Evolutionary conservation across 257 asterid species (phyloP).

Genomic region (Ilex asprella): DNA sequence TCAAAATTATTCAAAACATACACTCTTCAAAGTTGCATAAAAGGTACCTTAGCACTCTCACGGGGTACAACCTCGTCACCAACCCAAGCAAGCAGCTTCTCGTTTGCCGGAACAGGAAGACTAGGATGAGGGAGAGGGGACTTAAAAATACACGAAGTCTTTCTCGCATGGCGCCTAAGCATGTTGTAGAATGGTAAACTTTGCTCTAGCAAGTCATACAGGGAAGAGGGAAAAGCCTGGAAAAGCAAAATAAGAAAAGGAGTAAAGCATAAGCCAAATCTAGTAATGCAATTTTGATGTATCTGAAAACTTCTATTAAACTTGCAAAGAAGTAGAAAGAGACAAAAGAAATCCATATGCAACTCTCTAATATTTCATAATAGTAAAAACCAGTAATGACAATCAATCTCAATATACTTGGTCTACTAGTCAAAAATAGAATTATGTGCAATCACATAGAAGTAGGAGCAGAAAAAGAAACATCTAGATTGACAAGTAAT

Average conservation of each 20-base stretch:
- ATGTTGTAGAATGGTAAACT: slow-evolving; percentile 73
- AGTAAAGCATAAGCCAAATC: too few species aligned
- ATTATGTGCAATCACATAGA: too few species aligned
- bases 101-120: slow-evolving; percentile 74
- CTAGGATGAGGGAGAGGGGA: slow-evolving; percentile 29
- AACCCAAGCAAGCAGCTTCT: slow-evolving; percentile 87
- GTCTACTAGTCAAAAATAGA: too few species aligned
- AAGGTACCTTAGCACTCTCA: slow-evolving; percentile 74
- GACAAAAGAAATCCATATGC: too few species aligned
- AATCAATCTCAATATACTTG: too few species aligned
- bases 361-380: too few species aligned
- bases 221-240: slow-evolving; percentile 72
- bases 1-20: slow-evolving; percentile 2
- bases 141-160: slow-evolving; percentile 13
- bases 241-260: slow-evolving; percentile 3
- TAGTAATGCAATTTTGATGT: too few species aligned
- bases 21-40: slow-evolving; percentile 6
- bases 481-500: too few species aligned
- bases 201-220: slow-evolving; percentile 76
- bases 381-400: too few species aligned
- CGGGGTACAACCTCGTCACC: slow-evolving; percentile 85
- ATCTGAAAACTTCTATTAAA: too few species aligned
- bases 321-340: too few species aligned
- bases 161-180: slow-evolving; percentile 45
- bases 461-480: too few species aligned